Conservation (phyloP, 176 grass and related monocot species). For the Guadua angustifolia region DNA sequence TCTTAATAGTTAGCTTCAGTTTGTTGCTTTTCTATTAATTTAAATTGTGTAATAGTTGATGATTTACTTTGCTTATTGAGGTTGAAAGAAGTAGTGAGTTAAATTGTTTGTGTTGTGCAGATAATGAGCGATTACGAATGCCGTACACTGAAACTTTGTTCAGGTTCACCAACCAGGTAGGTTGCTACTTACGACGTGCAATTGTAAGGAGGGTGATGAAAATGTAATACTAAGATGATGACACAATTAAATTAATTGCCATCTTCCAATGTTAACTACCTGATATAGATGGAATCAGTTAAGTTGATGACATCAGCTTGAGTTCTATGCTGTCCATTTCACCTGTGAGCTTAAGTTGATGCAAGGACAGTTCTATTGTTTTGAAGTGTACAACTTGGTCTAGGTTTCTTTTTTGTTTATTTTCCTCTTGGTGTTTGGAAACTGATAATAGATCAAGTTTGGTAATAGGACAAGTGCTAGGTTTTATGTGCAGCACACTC, state of each 20-base stretch:
- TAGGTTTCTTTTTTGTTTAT: neutral
- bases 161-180: too few species aligned
- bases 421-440: neutral
- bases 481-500: slow-evolving; percentile 10
- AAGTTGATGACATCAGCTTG: slow-evolving; percentile 17
- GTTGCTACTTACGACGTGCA: slow-evolving; percentile 36
- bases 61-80: too few species aligned
- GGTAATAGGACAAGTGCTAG: neutral
- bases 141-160: too few species aligned
- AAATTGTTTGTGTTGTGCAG: too few species aligned
- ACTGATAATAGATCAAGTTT: neutral
- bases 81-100: too few species aligned
- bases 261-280: neutral
- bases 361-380: neutral
- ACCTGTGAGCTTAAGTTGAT: slow-evolving; percentile 15
- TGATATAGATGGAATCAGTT: neutral
- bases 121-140: too few species aligned
- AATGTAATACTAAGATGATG: neutral
- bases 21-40: too few species aligned
- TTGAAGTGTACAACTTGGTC: slow-evolving; percentile 2
- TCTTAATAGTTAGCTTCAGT: neutral
- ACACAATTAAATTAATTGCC: neutral
- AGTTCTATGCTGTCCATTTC: neutral
- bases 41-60: too few species aligned
- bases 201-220: neutral